Conservation (phyloP, 163 green algal genomes). For the Chlamydomonas reinhardtii region DNA sequence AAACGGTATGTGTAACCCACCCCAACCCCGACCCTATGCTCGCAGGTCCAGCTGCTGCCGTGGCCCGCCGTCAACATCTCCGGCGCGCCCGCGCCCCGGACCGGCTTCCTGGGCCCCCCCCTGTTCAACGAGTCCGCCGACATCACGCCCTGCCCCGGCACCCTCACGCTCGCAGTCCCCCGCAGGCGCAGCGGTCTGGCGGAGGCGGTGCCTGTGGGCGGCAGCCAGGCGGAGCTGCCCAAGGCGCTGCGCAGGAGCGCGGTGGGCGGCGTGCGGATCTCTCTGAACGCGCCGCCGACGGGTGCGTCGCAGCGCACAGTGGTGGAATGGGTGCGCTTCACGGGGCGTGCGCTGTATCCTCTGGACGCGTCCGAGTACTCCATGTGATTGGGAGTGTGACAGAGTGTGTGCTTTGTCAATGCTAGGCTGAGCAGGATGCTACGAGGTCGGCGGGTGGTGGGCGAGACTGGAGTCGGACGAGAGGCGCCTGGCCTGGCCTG, state of each 20-base stretch:
- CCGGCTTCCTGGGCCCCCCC: background rate
- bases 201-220: background rate
- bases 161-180: background rate
- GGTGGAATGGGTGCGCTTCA: background rate
- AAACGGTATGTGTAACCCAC: no score
- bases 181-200: background rate
- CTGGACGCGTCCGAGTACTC: background rate
- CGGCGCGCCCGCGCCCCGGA: background rate
- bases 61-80: slow-evolving; percentile 21
- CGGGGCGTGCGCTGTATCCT: slow-evolving; percentile 14
- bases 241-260: background rate
- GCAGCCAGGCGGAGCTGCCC: background rate
- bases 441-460: no score
- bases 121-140: background rate
- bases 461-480: no score
- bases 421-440: no score
- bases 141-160: slow-evolving; percentile 2
- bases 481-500: no score
- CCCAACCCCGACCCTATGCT: background rate
- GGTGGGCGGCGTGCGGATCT: slow-evolving; percentile 5
- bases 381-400: background rate
- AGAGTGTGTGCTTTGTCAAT: no score
- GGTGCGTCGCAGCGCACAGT: background rate
- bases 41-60: slow-evolving; percentile 11
- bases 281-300: background rate